phyloP scores from a whole-genome alignment of 768 basidiomycete species.

The Botryobasidium botryosum region DNA sequence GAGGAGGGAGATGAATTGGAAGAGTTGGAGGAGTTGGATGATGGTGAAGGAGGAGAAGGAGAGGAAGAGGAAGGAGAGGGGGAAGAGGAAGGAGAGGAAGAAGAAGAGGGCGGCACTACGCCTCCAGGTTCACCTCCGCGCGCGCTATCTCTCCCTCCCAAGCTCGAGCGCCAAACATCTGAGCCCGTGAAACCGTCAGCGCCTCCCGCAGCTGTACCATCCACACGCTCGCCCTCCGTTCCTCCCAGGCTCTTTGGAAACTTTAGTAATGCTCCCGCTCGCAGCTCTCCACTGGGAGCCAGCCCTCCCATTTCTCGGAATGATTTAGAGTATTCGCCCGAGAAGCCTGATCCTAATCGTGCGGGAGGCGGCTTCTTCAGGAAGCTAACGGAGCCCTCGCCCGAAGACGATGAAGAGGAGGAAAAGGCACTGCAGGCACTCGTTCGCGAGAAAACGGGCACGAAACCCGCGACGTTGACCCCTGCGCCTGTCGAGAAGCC shows the following conservation, averaged over 20 bases:
- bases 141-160: slow-evolving; percentile 16
- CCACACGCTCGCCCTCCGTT: background rate
- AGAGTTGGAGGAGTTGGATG: slow-evolving; percentile 15
- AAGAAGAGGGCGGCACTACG: slow-evolving; percentile 41
- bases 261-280: background rate
- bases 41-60: slow-evolving; percentile 13
- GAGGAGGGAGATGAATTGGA: slow-evolving; percentile 7
- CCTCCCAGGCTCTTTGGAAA: slow-evolving; percentile 21
- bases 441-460: too few relatives aligned
- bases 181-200: slow-evolving; percentile 9
- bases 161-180: slow-evolving; percentile 17
- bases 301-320: slow-evolving; percentile 6
- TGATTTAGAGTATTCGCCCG: slow-evolving; percentile 1
- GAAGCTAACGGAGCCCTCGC: background rate
- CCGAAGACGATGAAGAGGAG: slow-evolving; percentile 4
- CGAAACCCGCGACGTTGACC: too few relatives aligned
- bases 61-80: slow-evolving; percentile 5
- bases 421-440: background rate
- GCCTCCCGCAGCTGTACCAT: slow-evolving; percentile 17
- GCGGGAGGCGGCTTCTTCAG: background rate
- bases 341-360: background rate
- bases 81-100: slow-evolving; percentile 12
- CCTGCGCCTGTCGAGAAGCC: too few relatives aligned
- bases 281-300: slow-evolving; percentile 11
- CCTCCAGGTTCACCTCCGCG: slow-evolving; percentile 44